These are phyloP conservation scores for Thelonectria olida DNA, from an alignment of 2,329 filamentous ascomycete species.

Conservation along the genomic window DNA sequence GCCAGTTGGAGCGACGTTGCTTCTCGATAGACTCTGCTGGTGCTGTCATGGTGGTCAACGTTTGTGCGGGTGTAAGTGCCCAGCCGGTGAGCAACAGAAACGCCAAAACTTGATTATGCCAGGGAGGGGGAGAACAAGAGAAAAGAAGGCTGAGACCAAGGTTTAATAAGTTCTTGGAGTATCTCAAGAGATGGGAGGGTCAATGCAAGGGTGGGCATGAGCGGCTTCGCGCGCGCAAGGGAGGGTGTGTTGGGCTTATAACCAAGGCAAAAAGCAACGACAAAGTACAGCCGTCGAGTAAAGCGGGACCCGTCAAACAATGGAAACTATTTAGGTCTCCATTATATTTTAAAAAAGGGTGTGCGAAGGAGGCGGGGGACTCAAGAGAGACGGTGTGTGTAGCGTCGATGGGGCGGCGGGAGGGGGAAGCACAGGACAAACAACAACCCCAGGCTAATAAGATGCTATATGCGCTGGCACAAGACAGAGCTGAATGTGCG, in stretches of 20 bases:
- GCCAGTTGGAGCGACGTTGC: constrained; percentile 37
- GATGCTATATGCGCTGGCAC: constrained; percentile 39
- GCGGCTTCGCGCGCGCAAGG: constrained; percentile 11
- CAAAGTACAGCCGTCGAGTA: neutral
- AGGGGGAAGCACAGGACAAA: constrained; percentile 34
- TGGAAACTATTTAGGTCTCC: constrained; percentile 5
- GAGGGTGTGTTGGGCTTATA: constrained; percentile 23
- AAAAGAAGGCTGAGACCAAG: neutral
- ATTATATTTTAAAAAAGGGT: constrained; percentile 20
- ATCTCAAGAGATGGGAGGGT: constrained; percentile 2
- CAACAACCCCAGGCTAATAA: constrained; percentile 26
- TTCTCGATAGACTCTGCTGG: constrained; percentile 33
- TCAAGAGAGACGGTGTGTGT: constrained; percentile 24
- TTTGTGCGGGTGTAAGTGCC: constrained; percentile 30
- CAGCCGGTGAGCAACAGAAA: constrained; percentile 29
- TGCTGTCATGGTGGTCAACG: constrained; percentile 40
- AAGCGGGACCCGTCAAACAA: constrained; percentile 14
- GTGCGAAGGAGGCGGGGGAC: constrained; percentile 16
- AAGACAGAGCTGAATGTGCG: constrained; percentile 9
- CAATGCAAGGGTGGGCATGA: neutral
- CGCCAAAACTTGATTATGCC: neutral
- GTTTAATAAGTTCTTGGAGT: neutral
- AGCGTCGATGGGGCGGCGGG: constrained; percentile 31
- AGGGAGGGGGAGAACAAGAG: neutral
- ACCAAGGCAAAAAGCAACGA: constrained; percentile 4